Evolutionary conservation across 2,329 filamentous ascomycete species (phyloP).

Genomic region (Aspergillus hortae): DNA sequence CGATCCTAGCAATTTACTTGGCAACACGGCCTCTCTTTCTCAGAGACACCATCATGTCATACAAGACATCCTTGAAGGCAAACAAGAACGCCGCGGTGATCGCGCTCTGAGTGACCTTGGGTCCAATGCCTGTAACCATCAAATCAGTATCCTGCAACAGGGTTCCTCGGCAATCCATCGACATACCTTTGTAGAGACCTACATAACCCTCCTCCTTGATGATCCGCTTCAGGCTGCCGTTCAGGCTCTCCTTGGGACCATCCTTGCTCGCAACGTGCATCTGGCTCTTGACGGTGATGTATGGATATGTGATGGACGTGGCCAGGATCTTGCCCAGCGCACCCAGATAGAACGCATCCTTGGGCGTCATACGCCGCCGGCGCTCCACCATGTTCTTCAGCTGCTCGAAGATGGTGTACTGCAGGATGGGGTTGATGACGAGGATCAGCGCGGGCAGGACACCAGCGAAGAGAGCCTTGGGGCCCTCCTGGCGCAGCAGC

Average conservation of each 20-base stretch:
- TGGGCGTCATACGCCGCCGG: constrained; percentile 71
- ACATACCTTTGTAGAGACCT: constrained; percentile 85
- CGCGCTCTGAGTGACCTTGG: constrained; percentile 96
- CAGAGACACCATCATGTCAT: constrained; percentile 53
- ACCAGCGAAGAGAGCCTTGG: constrained; percentile 80
- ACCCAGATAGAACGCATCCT: constrained; percentile 84
- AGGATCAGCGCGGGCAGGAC: constrained; percentile 89
- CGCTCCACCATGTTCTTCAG: constrained; percentile 88
- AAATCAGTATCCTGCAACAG: not conserved
- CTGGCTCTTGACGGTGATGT: constrained; percentile 97
- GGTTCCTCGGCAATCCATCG: not conserved
- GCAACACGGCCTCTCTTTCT: constrained; percentile 29
- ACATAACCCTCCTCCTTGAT: constrained; percentile 85
- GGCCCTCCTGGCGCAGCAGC: constrained; percentile 79
- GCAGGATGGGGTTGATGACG: constrained; percentile 96
- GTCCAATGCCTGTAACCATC: constrained; percentile 68
- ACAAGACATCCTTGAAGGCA: constrained; percentile 95
- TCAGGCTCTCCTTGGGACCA: constrained; percentile 75
- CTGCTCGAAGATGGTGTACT: constrained; percentile 99
- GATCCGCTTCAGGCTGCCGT: constrained; percentile 72
- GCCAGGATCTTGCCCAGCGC: constrained; percentile 92
- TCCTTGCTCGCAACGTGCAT: constrained; percentile 86
- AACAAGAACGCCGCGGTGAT: constrained; percentile 95
- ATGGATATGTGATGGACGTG: constrained; percentile 92
- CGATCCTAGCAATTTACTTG: constrained; percentile 21